Conservation (phyloP, 2,329 filamentous ascomycete species). For the Orbilia javanica region DNA sequence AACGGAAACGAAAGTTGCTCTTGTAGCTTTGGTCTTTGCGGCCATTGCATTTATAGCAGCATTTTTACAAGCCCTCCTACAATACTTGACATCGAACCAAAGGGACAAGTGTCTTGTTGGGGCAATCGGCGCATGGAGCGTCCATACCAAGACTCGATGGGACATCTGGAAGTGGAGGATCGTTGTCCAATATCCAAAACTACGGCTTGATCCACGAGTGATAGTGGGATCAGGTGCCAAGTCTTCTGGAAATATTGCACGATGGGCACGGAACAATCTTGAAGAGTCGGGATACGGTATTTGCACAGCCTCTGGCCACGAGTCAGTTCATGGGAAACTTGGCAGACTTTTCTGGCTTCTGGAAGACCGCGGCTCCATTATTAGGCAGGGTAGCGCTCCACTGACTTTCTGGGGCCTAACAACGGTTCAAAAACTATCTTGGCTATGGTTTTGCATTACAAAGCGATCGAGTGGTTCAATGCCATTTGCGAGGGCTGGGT, state of each 20-base stretch:
- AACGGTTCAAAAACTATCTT: constrained; percentile 3
- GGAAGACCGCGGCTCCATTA: not conserved
- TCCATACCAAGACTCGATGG: constrained; percentile 33
- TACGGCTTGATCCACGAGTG: not conserved
- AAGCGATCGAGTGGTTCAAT: not conserved
- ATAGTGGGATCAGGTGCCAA: not conserved
- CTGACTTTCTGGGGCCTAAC: constrained; percentile 1
- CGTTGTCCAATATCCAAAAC: constrained; percentile 13
- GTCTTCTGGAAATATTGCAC: not conserved
- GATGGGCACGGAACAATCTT: not conserved
- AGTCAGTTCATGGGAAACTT: not conserved
- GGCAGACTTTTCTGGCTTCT: not conserved
- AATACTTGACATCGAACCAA: constrained; percentile 42
- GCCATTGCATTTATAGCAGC: constrained; percentile 31
- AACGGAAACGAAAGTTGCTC: constrained; percentile 1
- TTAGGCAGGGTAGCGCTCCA: not conserved
- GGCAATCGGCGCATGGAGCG: constrained; percentile 27
- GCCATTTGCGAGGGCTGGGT: constrained; percentile 33
- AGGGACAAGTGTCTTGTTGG: constrained; percentile 42
- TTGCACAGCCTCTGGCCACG: not conserved
- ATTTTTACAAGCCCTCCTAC: constrained; percentile 32
- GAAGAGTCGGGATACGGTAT: not conserved
- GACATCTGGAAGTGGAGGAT: constrained; percentile 31
- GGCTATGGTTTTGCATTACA: constrained; percentile 21
- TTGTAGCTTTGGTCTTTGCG: constrained; percentile 37